phyloP scores from a whole-genome alignment of 441 rosid genomes.

The Euphorbia schlechtendalii region DNA sequence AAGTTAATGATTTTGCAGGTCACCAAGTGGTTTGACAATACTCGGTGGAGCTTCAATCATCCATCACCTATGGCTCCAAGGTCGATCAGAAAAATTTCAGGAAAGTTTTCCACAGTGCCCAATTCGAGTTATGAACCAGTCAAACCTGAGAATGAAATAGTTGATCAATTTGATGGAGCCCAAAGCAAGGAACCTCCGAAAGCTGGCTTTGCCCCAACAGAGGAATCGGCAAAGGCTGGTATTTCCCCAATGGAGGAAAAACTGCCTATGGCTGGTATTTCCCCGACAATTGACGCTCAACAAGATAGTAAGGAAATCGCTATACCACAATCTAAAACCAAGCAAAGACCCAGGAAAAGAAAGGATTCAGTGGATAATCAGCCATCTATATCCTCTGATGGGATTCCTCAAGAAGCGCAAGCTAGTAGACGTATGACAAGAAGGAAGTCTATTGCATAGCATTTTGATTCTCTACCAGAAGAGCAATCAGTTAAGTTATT shows the following conservation, averaged over 20 bases:
- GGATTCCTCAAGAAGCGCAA: conserved; percentile 11
- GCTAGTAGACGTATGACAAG: conserved; percentile 17
- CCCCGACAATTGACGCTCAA: conserved; percentile 10
- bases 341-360: conserved; percentile 20
- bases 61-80: conserved; percentile 25
- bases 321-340: conserved; percentile 13
- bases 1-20: conserved; percentile 42
- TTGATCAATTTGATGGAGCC: conserved; percentile 9
- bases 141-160: background rate
- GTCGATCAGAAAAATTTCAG: conserved; percentile 19
- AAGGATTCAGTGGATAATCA: conserved; percentile 14
- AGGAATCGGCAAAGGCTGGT: conserved; percentile 10
- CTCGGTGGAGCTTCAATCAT: conserved; percentile 67
- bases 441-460: conserved; percentile 13
- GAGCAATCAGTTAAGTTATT: conserved; percentile 11
- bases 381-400: conserved; percentile 2
- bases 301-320: background rate
- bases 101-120: conserved; percentile 17
- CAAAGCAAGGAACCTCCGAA: conserved; percentile 15
- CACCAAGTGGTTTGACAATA: conserved; percentile 70
- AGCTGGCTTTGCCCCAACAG: background rate
- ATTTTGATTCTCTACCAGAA: conserved; percentile 1
- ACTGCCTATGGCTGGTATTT: conserved; percentile 11
- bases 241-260: conserved; percentile 6
- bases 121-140: background rate